Conservation (phyloP, 805 yeast genomes). For the Blastobotrys mokoenaii region DNA sequence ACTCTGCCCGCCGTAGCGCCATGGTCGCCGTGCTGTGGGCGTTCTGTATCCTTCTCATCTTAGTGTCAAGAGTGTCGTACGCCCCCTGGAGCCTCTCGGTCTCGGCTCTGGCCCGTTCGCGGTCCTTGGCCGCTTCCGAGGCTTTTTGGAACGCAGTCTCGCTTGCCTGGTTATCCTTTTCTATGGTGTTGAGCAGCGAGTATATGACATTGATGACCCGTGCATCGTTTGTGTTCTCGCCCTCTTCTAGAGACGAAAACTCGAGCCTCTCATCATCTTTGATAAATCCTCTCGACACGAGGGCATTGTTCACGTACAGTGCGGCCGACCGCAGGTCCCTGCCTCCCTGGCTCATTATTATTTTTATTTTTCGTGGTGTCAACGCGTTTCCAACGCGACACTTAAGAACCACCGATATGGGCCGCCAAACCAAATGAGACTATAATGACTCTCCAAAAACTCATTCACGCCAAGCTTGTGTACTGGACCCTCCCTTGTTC, state of each 20-base stretch:
- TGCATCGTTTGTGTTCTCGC: conserved; percentile 10
- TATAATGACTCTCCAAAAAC: no score
- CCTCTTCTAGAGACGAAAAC: conserved; percentile 10
- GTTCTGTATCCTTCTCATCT: conserved; percentile 5
- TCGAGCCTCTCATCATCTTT: conserved; percentile 13
- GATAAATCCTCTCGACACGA: conserved; percentile 19
- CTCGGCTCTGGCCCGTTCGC: conserved; percentile 4
- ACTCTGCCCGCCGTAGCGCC: background rate
- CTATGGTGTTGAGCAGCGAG: conserved; percentile 18
- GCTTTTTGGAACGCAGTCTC: conserved; percentile 6
- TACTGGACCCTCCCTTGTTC: no score
- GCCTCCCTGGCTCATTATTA: background rate
- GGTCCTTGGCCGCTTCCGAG: conserved; percentile 10
- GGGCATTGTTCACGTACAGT: conserved; percentile 17
- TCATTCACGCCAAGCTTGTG: no score
- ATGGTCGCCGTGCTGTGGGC: conserved; percentile 5
- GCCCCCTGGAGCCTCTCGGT: conserved; percentile 4
- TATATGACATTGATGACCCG: conserved; percentile 20
- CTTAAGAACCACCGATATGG: background rate
- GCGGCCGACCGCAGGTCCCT: conserved; percentile 15
- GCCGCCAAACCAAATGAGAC: background rate
- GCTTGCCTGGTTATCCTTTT: conserved; percentile 10
- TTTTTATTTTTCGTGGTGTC: background rate
- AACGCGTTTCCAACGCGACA: background rate
- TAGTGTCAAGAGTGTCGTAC: conserved; percentile 9